Percentiles rank a stretch among this genome's conserved stretches.
These are phyloP conservation scores for Gossypium thurberi DNA, from an alignment of 345 rosid genomes.

Conservation along the genomic window DNA sequence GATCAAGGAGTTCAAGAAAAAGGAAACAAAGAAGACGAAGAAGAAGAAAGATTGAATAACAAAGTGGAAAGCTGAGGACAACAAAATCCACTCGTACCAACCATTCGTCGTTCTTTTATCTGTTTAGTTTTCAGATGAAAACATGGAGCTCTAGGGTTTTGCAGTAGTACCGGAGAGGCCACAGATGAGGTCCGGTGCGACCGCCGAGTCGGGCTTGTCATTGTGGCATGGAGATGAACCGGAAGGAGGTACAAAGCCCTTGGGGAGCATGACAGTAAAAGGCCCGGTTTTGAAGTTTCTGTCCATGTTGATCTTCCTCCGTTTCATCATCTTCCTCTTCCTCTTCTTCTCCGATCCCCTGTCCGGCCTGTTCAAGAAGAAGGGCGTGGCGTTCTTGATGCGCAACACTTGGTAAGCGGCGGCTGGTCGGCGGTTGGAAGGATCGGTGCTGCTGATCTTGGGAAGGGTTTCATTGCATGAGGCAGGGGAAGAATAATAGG, in stretches of 20 bases:
- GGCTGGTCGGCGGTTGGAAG: not conserved
- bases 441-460: not conserved
- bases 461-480: constrained; percentile 1
- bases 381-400: constrained; percentile 9
- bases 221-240: constrained; percentile 60
- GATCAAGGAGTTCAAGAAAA: constrained; percentile 4
- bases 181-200: constrained; percentile 23
- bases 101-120: not conserved
- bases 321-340: not conserved
- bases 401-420: not conserved
- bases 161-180: constrained; percentile 22
- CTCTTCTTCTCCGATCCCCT: not conserved
- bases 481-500: not conserved
- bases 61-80: not conserved
- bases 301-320: constrained; percentile 4
- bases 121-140: not conserved
- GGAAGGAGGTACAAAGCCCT: constrained; percentile 58
- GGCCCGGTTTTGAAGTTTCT: constrained; percentile 13
- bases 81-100: constrained; percentile 8
- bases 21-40: not conserved
- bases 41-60: not conserved
- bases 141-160: constrained; percentile 21
- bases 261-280: constrained; percentile 56
- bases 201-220: constrained; percentile 28
- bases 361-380: constrained; percentile 6